Evolutionary conservation across 2,329 filamentous ascomycete genomes (phyloP).

Genomic region (Pseudocercospora pini-densiflorae): DNA sequence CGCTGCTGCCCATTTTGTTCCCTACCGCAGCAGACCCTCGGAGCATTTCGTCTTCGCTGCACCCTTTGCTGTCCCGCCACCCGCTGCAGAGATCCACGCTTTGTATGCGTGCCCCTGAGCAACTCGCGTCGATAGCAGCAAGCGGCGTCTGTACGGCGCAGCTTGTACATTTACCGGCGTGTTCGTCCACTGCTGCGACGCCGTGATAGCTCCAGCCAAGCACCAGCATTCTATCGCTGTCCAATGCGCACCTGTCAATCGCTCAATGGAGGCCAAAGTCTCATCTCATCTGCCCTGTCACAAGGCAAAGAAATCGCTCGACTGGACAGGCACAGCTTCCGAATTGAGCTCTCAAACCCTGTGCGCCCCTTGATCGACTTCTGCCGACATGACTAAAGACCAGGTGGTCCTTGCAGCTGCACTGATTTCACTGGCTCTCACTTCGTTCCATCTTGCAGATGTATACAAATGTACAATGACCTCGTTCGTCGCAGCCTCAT

Average conservation of each 20-base stretch:
- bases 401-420: neutral
- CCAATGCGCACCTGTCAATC: neutral
- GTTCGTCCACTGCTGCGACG: neutral
- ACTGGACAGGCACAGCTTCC: neutral
- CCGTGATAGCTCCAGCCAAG: neutral
- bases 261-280: neutral
- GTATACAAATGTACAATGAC: neutral
- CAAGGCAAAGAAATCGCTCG: neutral
- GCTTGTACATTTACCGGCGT: neutral
- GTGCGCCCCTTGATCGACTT: neutral
- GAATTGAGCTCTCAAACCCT: neutral
- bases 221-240: neutral
- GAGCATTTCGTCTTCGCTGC: neutral
- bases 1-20: neutral
- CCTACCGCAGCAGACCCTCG: neutral
- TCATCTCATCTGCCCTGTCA: slow-evolving; percentile 1
- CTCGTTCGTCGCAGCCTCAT: neutral
- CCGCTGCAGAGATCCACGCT: neutral
- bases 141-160: neutral
- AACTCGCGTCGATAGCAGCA: neutral
- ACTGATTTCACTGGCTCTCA: neutral
- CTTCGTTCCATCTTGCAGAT: neutral
- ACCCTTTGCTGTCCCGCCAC: neutral
- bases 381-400: slow-evolving; percentile 2
- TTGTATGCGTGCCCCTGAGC: neutral